Conservation (phyloP, 305 asterid genomes). For the Fraxinus sp. region DNA sequence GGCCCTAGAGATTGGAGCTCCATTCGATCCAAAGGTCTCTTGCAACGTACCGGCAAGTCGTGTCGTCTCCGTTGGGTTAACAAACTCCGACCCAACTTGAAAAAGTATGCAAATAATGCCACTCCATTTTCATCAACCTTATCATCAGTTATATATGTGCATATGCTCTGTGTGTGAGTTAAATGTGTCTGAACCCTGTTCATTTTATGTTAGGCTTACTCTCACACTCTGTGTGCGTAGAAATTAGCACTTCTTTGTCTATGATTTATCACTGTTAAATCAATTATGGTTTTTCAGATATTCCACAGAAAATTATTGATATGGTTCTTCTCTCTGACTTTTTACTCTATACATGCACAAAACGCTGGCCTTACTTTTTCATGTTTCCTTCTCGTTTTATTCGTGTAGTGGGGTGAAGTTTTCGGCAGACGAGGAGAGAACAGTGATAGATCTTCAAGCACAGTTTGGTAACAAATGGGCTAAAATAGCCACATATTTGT, state of each 20-base stretch:
- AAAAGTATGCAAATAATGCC: constrained; percentile 40
- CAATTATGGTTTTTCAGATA: not conserved
- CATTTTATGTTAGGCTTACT: too few relatives aligned
- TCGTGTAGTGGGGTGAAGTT: constrained; percentile 77
- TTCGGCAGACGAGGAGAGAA: constrained; percentile 80
- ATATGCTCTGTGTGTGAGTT: too few relatives aligned
- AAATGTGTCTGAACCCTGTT: too few relatives aligned
- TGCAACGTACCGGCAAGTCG: constrained; percentile 80
- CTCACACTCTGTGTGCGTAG: too few relatives aligned
- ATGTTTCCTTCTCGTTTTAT: not conserved
- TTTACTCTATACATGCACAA: not conserved
- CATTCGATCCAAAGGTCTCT: constrained; percentile 97
- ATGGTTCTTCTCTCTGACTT: not conserved
- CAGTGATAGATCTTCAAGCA: constrained; percentile 80
- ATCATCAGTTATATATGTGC: too few relatives aligned
- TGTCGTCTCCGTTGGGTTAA: constrained; percentile 98
- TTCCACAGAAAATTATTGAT: not conserved
- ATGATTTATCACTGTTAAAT: not conserved
- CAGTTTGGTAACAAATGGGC: constrained; percentile 95
- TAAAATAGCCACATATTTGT: constrained; percentile 64
- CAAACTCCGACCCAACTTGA: constrained; percentile 86
- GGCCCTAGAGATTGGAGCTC: constrained; percentile 98
- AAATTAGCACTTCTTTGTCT: not conserved
- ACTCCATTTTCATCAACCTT: not conserved
- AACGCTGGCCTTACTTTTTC: not conserved